phyloP scores from a whole-genome alignment of 805 yeast species.

The Starmera dryadoides region DNA sequence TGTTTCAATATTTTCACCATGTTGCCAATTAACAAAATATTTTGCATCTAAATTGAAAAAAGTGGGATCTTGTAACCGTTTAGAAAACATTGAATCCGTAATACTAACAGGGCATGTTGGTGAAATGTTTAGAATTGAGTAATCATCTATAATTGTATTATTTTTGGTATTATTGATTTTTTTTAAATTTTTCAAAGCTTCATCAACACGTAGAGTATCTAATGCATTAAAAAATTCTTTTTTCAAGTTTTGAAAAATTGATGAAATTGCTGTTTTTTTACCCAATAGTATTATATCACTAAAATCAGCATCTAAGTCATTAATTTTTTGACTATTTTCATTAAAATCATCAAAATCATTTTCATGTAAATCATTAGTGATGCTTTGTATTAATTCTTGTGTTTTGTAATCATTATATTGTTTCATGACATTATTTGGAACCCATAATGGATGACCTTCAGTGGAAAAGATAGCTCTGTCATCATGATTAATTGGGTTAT shows the following conservation, averaged over 20 bases:
- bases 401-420: constrained; percentile 14
- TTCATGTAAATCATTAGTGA: neutral
- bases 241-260: neutral
- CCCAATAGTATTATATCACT: too few relatives aligned
- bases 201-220: neutral
- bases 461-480: constrained; percentile 53
- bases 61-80: constrained; percentile 1
- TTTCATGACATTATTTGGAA: constrained; percentile 28
- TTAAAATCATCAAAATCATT: neutral
- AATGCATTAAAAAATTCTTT: neutral
- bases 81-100: neutral
- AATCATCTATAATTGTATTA: neutral
- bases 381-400: too few relatives aligned
- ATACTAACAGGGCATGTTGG: neutral
- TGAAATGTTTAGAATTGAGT: too few relatives aligned
- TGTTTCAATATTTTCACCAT: neutral
- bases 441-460: constrained; percentile 91
- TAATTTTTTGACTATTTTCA: too few relatives aligned
- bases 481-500: constrained; percentile 43
- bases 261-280: too few relatives aligned
- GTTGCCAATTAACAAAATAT: constrained; percentile 1
- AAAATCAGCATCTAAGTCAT: too few relatives aligned
- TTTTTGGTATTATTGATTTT: neutral
- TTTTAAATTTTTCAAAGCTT: neutral
- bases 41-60: constrained; percentile 10